phyloP scores from a whole-genome alignment of 2,329 filamentous ascomycete species.

The Nemania sp. region DNA sequence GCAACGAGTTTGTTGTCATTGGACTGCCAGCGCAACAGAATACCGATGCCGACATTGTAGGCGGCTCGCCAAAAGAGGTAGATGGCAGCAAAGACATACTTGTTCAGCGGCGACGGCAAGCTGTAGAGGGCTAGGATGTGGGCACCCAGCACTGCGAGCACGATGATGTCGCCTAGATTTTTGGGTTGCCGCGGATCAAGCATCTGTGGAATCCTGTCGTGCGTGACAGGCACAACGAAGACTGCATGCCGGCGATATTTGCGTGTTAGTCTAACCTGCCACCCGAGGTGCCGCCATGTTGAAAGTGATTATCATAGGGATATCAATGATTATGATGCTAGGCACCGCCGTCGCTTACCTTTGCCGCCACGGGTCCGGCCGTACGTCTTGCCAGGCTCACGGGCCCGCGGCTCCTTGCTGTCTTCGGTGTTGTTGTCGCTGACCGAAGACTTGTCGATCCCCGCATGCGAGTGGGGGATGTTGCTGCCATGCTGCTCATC shows the following conservation, averaged over 20 bases:
- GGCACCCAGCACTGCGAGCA: constrained; percentile 75
- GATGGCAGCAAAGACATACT: constrained; percentile 76
- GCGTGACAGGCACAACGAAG: constrained; percentile 92
- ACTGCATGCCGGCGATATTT: constrained; percentile 56
- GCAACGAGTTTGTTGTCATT: constrained; percentile 81
- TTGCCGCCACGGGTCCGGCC: constrained; percentile 89
- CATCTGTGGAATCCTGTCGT: constrained; percentile 98
- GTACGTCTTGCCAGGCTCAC: constrained; percentile 70
- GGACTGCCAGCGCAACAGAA: constrained; percentile 86
- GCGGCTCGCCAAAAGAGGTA: constrained; percentile 91
- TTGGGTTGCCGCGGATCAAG: constrained; percentile 94
- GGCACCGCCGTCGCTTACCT: too few species aligned
- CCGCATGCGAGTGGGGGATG: constrained; percentile 25
- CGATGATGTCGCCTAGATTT: constrained; percentile 82
- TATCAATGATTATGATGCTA: too few species aligned
- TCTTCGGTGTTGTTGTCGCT: constrained; percentile 11
- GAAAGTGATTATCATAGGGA: too few species aligned
- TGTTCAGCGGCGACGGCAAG: constrained; percentile 69
- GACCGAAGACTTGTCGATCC: constrained; percentile 3
- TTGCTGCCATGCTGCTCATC: constrained; percentile 21
- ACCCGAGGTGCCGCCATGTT: too few species aligned
- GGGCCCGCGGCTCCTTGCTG: constrained; percentile 19
- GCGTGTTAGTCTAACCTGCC: constrained; percentile 4
- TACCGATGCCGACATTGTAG: constrained; percentile 94
- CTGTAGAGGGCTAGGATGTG: constrained; percentile 75